phyloP scores from a whole-genome alignment of 164 flowering plant species.

The Sedum album region DNA sequence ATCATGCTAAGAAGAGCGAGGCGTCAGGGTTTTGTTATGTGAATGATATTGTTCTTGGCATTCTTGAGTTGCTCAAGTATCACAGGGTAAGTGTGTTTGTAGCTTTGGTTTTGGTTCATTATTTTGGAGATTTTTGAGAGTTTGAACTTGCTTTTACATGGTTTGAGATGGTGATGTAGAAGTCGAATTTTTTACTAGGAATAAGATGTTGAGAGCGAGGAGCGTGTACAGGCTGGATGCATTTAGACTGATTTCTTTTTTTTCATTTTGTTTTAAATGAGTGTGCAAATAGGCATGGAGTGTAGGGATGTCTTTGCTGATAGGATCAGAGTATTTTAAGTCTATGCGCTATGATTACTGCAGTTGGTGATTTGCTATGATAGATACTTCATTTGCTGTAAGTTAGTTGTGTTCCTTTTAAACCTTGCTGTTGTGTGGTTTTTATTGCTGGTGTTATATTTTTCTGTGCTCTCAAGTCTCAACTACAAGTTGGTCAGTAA shows the following conservation, averaged over 20 bases:
- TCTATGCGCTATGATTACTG: not conserved
- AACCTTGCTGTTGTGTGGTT: not conserved
- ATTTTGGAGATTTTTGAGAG: not conserved
- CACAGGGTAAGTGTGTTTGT: constrained; percentile 27
- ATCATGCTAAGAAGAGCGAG: constrained; percentile 56
- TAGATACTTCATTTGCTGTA: no score
- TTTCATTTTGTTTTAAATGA: not conserved
- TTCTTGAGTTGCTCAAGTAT: constrained; percentile 46
- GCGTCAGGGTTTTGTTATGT: constrained; percentile 65
- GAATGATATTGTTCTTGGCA: constrained; percentile 54
- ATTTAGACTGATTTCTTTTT: no score
- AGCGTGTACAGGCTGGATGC: no score
- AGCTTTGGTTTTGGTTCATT: not conserved
- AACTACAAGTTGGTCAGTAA: not conserved
- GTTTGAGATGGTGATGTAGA: not conserved
- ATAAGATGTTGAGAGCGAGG: no score
- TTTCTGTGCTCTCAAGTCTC: not conserved
- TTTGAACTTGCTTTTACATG: not conserved
- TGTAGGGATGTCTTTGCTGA: not conserved
- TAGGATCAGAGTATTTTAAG: not conserved
- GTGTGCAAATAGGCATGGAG: not conserved
- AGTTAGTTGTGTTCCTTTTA: not conserved
- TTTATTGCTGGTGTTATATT: not conserved
- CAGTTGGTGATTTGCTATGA: not conserved
- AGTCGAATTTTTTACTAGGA: not conserved